phyloP scores from a whole-genome alignment of 805 yeast species.

The Nakazawaea ernobii region DNA sequence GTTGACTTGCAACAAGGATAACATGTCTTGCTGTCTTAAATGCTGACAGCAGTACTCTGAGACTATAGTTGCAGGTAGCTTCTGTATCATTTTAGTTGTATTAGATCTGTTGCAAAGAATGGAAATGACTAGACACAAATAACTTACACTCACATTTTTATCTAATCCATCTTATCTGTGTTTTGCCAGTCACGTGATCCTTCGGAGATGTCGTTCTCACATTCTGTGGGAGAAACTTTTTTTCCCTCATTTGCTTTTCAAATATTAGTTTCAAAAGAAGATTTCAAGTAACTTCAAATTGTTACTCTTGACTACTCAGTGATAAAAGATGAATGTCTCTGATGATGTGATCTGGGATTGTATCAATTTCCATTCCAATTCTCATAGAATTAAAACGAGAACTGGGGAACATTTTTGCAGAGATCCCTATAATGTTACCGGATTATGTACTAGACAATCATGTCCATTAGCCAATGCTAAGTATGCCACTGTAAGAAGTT shows the following conservation, averaged over 20 bases:
- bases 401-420: conserved; percentile 90
- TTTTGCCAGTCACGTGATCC: background rate
- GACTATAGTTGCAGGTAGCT: background rate
- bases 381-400: conserved; percentile 85
- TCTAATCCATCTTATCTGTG: conserved; percentile 3
- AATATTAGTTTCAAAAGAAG: background rate
- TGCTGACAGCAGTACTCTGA: background rate
- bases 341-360: conserved; percentile 93
- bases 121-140: background rate
- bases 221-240: background rate
- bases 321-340: conserved; percentile 6
- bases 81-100: background rate
- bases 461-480: conserved; percentile 95
- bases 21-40: conserved; percentile 1
- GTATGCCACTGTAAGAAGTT: conserved; percentile 80
- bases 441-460: conserved; percentile 86
- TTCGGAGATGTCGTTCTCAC: background rate
- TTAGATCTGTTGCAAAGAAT: too few relatives aligned
- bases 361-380: conserved; percentile 91
- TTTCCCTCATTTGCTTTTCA: background rate
- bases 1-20: background rate
- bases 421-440: conserved; percentile 93
- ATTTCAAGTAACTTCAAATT: too few relatives aligned
- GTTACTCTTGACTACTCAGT: too few relatives aligned
- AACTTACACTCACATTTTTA: background rate